phyloP scores from a whole-genome alignment of 371 early-diverging fungal species.

The Mucor racemosus region DNA sequence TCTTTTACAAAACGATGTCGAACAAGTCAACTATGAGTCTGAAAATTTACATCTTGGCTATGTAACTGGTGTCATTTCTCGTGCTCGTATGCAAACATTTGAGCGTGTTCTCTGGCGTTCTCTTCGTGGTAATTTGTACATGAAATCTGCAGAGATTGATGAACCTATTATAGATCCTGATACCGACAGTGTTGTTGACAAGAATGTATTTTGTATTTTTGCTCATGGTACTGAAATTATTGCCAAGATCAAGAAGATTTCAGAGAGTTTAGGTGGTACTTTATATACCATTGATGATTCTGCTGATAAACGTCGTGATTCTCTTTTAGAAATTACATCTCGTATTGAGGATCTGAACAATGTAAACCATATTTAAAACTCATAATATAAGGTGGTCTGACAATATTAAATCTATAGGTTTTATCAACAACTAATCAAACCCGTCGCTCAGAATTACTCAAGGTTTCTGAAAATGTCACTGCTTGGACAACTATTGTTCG shows the following conservation, averaged over 20 bases:
- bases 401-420: constrained; percentile 45
- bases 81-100: constrained; percentile 84
- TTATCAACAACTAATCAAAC: constrained; percentile 86
- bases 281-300: constrained; percentile 88
- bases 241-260: constrained; percentile 90
- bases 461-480: constrained; percentile 66
- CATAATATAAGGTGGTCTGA: constrained; percentile 12
- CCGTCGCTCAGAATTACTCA: constrained; percentile 54
- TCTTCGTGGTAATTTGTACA: constrained; percentile 96
- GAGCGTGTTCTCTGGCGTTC: constrained; percentile 97
- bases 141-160: constrained; percentile 95
- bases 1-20: constrained; percentile 60
- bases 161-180: constrained; percentile 90
- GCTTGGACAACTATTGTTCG: constrained; percentile 87
- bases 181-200: constrained; percentile 82
- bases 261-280: constrained; percentile 95
- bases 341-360: constrained; percentile 59
- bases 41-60: constrained; percentile 57
- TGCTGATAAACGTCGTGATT: constrained; percentile 84
- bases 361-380: constrained; percentile 23
- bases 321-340: constrained; percentile 69
- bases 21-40: constrained; percentile 40
- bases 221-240: constrained; percentile 93
- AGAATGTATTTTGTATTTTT: constrained; percentile 97
- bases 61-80: constrained; percentile 92